Conservation (phyloP, 108 stramenopile genomes). For the Nitzschia palea region DNA sequence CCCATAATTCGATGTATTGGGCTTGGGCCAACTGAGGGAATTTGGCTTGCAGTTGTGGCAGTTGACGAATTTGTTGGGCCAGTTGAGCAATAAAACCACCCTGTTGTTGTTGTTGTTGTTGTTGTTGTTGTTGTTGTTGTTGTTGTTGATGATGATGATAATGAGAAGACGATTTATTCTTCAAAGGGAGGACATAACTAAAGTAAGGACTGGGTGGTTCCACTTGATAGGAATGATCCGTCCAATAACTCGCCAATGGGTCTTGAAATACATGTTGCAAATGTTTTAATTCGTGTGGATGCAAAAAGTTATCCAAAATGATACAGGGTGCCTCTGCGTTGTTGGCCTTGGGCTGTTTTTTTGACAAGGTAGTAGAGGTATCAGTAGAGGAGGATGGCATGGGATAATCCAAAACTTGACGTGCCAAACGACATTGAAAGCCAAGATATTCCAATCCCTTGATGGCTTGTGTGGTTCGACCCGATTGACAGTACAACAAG, state of each 20-base stretch:
- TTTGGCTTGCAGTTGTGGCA: constrained; percentile 24
- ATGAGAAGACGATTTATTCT: neutral
- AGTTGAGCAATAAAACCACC: constrained; percentile 50
- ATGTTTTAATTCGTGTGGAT: constrained; percentile 39
- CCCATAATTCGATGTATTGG: constrained; percentile 83
- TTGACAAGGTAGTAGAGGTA: neutral
- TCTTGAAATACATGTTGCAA: constrained; percentile 56
- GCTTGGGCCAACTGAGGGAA: constrained; percentile 41
- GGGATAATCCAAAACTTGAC: constrained; percentile 65
- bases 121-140: constrained; percentile 8
- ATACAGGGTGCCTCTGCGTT: constrained; percentile 48
- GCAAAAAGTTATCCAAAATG: constrained; percentile 66
- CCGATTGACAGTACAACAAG: constrained; percentile 69
- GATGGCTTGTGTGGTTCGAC: constrained; percentile 55
- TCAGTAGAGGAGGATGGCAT: neutral
- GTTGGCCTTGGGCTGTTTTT: constrained; percentile 2
- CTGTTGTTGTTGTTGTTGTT: neutral
- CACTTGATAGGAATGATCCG: constrained; percentile 60
- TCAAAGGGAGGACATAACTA: constrained; percentile 66
- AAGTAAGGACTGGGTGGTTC: constrained; percentile 84
- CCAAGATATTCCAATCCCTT: constrained; percentile 53
- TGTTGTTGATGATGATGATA: neutral
- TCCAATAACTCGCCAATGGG: constrained; percentile 64
- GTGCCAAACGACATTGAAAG: constrained; percentile 68
- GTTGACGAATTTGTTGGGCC: constrained; percentile 39